These are phyloP conservation scores for Neoboletus subvelutipes DNA, from an alignment of 768 basidiomycete genomes.

Conservation along the genomic window DNA sequence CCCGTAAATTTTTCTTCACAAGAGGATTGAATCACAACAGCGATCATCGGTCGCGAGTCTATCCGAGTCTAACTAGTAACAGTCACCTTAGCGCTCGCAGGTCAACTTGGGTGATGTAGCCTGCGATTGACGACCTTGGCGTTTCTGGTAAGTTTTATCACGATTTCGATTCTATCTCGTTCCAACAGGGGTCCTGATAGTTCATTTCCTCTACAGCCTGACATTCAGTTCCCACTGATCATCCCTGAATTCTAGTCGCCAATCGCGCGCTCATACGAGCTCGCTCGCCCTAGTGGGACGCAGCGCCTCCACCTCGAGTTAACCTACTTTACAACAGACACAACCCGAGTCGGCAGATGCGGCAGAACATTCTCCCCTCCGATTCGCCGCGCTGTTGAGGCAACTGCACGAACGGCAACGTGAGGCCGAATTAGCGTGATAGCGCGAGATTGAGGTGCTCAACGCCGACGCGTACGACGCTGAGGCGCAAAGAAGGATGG, in stretches of 20 bases:
- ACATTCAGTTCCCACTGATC: no score
- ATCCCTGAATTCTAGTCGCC: no score
- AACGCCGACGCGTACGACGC: constrained; percentile 90
- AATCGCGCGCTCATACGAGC: no score
- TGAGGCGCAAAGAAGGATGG: constrained; percentile 90
- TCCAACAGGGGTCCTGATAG: no score
- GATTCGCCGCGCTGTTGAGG: constrained; percentile 72
- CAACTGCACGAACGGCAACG: constrained; percentile 57
- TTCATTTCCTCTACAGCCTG: no score
- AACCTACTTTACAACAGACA: constrained; percentile 39
- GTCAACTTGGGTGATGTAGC: no score
- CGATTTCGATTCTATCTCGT: no score
- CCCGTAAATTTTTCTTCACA: neutral
- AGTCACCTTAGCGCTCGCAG: no score
- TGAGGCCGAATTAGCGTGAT: constrained; percentile 52
- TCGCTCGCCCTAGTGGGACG: no score
- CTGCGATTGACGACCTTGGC: no score
- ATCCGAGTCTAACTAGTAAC: no score
- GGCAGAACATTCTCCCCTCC: constrained; percentile 60
- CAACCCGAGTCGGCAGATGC: constrained; percentile 84
- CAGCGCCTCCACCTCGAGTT: neutral
- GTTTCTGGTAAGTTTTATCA: no score
- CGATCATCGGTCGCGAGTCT: neutral
- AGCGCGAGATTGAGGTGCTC: constrained; percentile 63
- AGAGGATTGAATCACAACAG: neutral